Conservation (phyloP, 768 basidiomycete species). For the Thelephora ganbajun region DNA sequence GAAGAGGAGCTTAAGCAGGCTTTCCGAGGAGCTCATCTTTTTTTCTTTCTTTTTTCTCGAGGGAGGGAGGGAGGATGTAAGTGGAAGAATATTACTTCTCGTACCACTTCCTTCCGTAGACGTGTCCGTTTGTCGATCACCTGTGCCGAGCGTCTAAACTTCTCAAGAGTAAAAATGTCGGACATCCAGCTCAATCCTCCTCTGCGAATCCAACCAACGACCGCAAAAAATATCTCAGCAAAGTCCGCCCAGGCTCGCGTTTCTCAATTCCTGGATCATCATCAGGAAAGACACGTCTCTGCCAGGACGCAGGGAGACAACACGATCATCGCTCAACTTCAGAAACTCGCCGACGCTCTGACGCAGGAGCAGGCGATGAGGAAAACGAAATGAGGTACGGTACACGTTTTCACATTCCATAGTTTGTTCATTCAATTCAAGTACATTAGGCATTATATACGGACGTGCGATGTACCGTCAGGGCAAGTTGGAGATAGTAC, state of each 20-base stretch:
- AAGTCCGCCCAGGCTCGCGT: slow-evolving; percentile 14
- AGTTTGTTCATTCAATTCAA: background rate
- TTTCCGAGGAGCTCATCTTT: slow-evolving; percentile 35
- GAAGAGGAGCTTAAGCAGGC: slow-evolving; percentile 54
- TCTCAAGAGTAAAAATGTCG: slow-evolving; percentile 7
- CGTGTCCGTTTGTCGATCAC: too few species aligned
- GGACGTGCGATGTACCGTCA: background rate
- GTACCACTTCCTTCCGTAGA: too few species aligned
- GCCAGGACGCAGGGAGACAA: slow-evolving; percentile 20
- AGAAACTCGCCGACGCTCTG: slow-evolving; percentile 21
- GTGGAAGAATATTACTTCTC: too few species aligned
- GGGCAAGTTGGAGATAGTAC: too few species aligned
- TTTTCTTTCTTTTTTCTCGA: background rate
- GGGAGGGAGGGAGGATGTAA: background rate
- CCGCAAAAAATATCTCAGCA: slow-evolving; percentile 13
- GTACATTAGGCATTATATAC: background rate
- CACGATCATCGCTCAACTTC: slow-evolving; percentile 20
- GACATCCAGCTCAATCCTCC: slow-evolving; percentile 17
- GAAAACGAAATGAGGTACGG: background rate
- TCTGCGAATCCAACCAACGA: slow-evolving; percentile 13
- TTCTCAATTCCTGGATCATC: slow-evolving; percentile 17
- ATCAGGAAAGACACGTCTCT: slow-evolving; percentile 16
- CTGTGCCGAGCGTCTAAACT: too few species aligned
- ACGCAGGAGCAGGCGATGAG: slow-evolving; percentile 13
- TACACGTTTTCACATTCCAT: background rate